These are phyloP conservation scores for Fusarium falciforme DNA, from an alignment of 2,329 filamentous ascomycete genomes.

Conservation along the genomic window DNA sequence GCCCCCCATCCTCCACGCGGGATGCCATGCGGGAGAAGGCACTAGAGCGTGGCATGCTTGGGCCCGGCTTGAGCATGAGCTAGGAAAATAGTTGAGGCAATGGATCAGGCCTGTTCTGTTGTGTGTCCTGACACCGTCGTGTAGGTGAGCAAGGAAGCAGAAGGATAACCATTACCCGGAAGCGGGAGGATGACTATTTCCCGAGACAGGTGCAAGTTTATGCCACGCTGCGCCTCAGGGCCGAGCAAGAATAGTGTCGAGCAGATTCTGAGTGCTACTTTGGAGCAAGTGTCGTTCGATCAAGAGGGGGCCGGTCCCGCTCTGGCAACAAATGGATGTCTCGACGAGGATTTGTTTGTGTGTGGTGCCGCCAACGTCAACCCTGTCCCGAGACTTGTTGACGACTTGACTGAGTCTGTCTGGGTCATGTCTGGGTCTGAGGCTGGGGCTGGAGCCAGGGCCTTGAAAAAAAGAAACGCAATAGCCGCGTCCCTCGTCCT, in stretches of 20 bases:
- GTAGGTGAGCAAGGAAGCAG: constrained; percentile 11
- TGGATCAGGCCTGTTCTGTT: constrained; percentile 4
- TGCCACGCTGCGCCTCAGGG: constrained; percentile 12
- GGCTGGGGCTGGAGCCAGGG: neutral
- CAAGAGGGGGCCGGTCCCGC: constrained; percentile 17
- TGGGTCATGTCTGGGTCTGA: neutral
- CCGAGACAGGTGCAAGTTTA: constrained; percentile 6
- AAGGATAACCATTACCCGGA: neutral
- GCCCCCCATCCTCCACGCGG: neutral
- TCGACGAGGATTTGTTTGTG: constrained; percentile 1
- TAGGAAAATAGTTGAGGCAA: neutral
- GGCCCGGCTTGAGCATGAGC: neutral
- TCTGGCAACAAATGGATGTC: neutral
- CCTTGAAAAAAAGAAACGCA: constrained; percentile 14
- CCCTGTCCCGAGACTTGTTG: constrained; percentile 3
- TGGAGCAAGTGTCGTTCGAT: constrained; percentile 26
- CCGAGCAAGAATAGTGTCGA: constrained; percentile 7
- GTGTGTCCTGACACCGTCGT: neutral
- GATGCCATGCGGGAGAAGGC: neutral
- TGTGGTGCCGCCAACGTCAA: constrained; percentile 4
- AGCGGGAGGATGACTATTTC: neutral
- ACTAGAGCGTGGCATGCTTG: neutral
- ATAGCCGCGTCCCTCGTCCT: constrained; percentile 1
- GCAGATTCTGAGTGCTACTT: constrained; percentile 30
- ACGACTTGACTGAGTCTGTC: neutral